Evolutionary conservation across 371 early-diverging fungal species (phyloP), one percentile per base, ranked within the genome.

Genomic region (Lichtheimia hyalospora): DNA sequence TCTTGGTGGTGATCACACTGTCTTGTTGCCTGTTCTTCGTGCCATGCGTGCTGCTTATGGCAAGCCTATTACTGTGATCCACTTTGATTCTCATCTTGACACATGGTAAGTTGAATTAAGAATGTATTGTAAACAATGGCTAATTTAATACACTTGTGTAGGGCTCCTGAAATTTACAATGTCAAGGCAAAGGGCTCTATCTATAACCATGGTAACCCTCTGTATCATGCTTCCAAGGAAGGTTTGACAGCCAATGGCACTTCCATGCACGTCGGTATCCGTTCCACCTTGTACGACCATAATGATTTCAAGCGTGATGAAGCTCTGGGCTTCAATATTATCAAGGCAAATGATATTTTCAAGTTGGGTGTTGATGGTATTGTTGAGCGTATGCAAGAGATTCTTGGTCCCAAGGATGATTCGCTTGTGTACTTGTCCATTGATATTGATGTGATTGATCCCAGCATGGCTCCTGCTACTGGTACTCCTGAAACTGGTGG

Each of bases 401-500:
- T 74, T 5, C 54, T 82, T 14, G 81, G 81, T 3, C 54, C 67
- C 3, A 58, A 63, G 48, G 54, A 54, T 20, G 71, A 80, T 21
- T 64, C 63, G 3, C 54, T 70, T 14, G 69, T 80, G 0, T 82
- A 82, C 54, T 53, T 82, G 10, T 81, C 81, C 2, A 69, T 82
- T 54, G 82, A 82, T 55, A 82, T 82, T 54, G 82, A 82, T 66
- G 77, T 77, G 1, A 64, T 82, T 58, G 79, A 82, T 56, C 82
- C 82, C 14, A 73, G 73, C 50, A 72, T 73, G 64, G 82, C 82
- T 14, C 82, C 82, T 43, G 82, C 77, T 4, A 78, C 79, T 13
- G 81, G 82, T 15, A 82, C 82, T 14, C 76, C 78, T n/a, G 82
- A 82, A 52, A 65, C 73, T n/a, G 82, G 82, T 34, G 82, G 82